These are phyloP conservation scores for Arctium lappa DNA, from an alignment of 129 eudicot species.

Conservation along the genomic window DNA sequence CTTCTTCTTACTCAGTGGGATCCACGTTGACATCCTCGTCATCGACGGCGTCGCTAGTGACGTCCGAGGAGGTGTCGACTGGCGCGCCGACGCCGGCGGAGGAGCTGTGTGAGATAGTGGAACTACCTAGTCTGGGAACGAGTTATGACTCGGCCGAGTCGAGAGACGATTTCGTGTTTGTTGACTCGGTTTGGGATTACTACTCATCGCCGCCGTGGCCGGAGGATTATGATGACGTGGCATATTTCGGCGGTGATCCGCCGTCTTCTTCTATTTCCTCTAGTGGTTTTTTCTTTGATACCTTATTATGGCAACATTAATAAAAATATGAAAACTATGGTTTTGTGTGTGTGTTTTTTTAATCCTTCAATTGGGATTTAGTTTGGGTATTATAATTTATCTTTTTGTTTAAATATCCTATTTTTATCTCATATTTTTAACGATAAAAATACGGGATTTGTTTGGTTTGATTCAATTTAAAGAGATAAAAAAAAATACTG, in stretches of 20 bases:
- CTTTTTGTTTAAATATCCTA: neutral
- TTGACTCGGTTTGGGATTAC: constrained; percentile 37
- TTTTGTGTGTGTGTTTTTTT: constrained; percentile 18
- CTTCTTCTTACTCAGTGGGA: constrained; percentile 20
- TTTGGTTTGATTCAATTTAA: neutral
- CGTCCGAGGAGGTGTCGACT: constrained; percentile 38
- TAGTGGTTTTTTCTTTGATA: constrained; percentile 38
- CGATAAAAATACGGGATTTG: neutral
- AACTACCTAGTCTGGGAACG: constrained; percentile 63
- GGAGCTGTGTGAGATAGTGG: constrained; percentile 60
- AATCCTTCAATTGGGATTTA: constrained; percentile 2
- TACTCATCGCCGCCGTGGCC: constrained; percentile 34
- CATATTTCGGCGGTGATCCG: constrained; percentile 24
- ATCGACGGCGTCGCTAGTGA: constrained; percentile 30
- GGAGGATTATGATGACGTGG: constrained; percentile 25
- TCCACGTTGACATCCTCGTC: constrained; percentile 45
- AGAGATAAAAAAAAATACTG: neutral
- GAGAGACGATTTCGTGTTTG: constrained; percentile 37
- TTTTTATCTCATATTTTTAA: neutral
- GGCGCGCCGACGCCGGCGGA: constrained; percentile 21
- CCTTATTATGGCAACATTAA: constrained; percentile 58
- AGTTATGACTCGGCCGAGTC: constrained; percentile 53
- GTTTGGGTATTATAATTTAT: constrained; percentile 2
- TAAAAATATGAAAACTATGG: constrained; percentile 3
- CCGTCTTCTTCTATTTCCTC: constrained; percentile 15